phyloP scores from a whole-genome alignment of 2,329 filamentous ascomycete species.

The Alternaria postmessia region DNA sequence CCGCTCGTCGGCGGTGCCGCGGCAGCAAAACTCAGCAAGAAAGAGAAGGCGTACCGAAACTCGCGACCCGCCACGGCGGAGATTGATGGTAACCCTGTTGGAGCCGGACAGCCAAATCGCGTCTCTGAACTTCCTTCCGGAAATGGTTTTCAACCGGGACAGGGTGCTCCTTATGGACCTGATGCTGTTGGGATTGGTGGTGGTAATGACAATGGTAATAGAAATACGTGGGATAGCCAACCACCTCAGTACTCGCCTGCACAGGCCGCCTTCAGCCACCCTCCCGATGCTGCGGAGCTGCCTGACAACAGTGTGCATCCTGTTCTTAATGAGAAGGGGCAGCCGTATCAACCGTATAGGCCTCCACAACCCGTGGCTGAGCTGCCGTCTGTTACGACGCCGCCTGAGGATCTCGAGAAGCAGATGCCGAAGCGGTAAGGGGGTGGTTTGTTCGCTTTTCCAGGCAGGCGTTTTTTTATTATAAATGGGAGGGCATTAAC shows the following conservation, averaged over 20 bases:
- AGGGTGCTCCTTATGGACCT: constrained; percentile 34
- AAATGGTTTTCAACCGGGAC: constrained; percentile 34
- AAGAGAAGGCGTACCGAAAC: constrained; percentile 23
- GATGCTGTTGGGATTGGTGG: constrained; percentile 44
- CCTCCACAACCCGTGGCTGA: constrained; percentile 31
- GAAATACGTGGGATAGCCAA: constrained; percentile 37
- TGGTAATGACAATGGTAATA: constrained; percentile 19
- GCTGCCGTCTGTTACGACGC: constrained; percentile 28
- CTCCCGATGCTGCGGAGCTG: constrained; percentile 20
- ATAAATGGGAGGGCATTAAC: too few species aligned
- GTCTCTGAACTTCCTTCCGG: constrained; percentile 43
- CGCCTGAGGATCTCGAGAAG: constrained; percentile 35
- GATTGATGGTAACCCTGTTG: constrained; percentile 40
- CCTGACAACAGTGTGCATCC: constrained; percentile 29
- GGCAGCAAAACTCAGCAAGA: constrained; percentile 34
- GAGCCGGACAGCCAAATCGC: constrained; percentile 39
- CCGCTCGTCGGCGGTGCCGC: constrained; percentile 32
- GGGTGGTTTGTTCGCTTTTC: not conserved
- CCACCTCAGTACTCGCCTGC: constrained; percentile 44
- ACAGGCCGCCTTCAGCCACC: constrained; percentile 16
- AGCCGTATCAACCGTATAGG: constrained; percentile 38
- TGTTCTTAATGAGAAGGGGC: constrained; percentile 20
- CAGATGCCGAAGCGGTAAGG: constrained; percentile 10
- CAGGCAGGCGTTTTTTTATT: too few species aligned
- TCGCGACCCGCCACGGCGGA: constrained; percentile 33